Evolutionary conservation across 768 basidiomycete species (phyloP).

Genomic region (Crassisporium funariophilum): DNA sequence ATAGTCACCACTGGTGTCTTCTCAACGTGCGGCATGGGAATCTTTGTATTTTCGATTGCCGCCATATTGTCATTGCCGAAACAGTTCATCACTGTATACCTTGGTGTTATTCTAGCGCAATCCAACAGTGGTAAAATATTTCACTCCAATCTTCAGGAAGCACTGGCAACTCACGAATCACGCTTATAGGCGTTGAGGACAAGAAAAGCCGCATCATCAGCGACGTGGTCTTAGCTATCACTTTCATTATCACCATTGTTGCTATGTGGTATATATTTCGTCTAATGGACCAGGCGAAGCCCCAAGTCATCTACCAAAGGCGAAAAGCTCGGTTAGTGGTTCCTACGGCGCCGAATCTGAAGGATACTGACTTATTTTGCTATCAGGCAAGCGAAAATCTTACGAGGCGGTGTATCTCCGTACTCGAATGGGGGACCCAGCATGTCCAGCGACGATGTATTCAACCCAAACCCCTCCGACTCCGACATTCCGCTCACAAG

Average conservation of each 20-base stretch:
- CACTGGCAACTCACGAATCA: neutral
- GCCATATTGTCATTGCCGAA: conserved; percentile 86
- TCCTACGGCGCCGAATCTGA: no score
- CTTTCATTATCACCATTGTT: conserved; percentile 67
- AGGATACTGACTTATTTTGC: neutral
- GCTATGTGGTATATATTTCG: conserved; percentile 86
- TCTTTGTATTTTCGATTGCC: conserved; percentile 75
- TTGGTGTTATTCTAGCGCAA: conserved; percentile 77
- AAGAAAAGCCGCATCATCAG: conserved; percentile 65
- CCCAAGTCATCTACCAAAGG: conserved; percentile 64
- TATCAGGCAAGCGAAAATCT: conserved; percentile 56
- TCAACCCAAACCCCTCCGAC: conserved; percentile 28
- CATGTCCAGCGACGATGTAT: conserved; percentile 22
- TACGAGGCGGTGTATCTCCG: conserved; percentile 25
- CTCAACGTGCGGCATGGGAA: conserved; percentile 85
- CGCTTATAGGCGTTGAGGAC: conserved; percentile 33
- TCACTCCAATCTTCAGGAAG: neutral
- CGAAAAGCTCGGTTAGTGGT: conserved; percentile 65
- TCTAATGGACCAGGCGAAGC: conserved; percentile 70
- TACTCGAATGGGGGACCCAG: conserved; percentile 17
- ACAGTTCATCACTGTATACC: conserved; percentile 90
- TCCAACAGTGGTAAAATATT: conserved; percentile 36
- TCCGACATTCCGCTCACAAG: conserved; percentile 47
- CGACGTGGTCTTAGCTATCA: conserved; percentile 66
- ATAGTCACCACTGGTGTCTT: conserved; percentile 87